Evolutionary conservation across 768 basidiomycete species (phyloP), one percentile per base, ranked within the genome.

Genomic region (Agrocybe chaxingu): DNA sequence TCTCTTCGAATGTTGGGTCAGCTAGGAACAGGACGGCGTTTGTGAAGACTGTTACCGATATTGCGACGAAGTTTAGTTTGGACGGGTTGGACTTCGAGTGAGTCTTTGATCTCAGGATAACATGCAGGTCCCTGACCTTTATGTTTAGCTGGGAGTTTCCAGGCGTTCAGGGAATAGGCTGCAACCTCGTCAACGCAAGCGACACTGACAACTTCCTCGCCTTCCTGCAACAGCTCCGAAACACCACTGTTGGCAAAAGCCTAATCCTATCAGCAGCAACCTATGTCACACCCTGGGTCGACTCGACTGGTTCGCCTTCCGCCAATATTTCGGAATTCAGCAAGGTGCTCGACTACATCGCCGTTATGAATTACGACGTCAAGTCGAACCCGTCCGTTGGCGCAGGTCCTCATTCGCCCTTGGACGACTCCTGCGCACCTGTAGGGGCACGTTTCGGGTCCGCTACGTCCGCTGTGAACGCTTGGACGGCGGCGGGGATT

Each of bases 121-220:
- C 39, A 47, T 40, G 3, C 31, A 13, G 32, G 30, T 39, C 42
- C 35, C 38, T 45, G 31, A 49, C 3, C 45, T 24, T 30, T 44
- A 34, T 40, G 55, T 6, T 41, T 52, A 89, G 89, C 62, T 93
- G 91, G 92, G 92, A 94, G 65, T 96, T 91, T 62, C 93, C 92
- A 34, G 80, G 75, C 35, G 69, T 69, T 8, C 70, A 70, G 40
- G 92, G 91, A 11, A 77, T 87, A 13, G 76, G 78, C 6, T 89
- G 89, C 62, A 96, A 96, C 69, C 65, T 64, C 5, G 66, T 82
- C 41, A 79, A 79, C 18, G 54, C 75, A 3, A 59, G 77, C 46
- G 94, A 97, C 66, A 84, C 87, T 0, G 74, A 77, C 54, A 94
- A 97, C 67, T 87, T 87, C 69, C 79, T 95, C 37, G 59, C 74